A percentile compares a stretch with the other conserved stretches of the same genome.
These are phyloP conservation scores for Canavalia ensiformis DNA, from an alignment of 306 rosid genomes.

Conservation along the genomic window DNA sequence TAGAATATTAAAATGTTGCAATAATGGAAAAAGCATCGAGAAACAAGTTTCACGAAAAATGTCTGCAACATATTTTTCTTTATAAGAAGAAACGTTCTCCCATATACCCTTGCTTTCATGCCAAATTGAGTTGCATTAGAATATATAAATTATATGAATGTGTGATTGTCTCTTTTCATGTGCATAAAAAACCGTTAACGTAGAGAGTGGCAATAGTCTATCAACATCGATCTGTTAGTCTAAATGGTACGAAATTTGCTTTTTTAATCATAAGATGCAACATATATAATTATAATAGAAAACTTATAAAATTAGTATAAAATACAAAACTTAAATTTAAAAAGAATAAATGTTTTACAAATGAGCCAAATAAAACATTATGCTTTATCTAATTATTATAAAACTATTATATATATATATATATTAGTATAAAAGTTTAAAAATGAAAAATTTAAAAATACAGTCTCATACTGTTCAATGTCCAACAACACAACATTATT, in stretches of 20 bases:
- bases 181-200: too few species aligned
- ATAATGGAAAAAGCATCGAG: neutral
- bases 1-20: neutral
- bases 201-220: too few species aligned
- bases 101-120: too few species aligned
- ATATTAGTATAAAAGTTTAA: neutral
- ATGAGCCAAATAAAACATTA: neutral
- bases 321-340: neutral
- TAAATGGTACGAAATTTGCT: too few species aligned
- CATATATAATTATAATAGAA: neutral
- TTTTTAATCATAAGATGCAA: neutral
- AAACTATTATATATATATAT: neutral
- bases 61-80: neutral
- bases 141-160: too few species aligned
- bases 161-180: too few species aligned
- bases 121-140: too few species aligned
- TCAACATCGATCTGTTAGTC: too few species aligned
- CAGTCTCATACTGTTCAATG: neutral
- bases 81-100: neutral
- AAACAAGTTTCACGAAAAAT: neutral
- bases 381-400: neutral
- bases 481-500: neutral
- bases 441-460: neutral
- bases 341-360: neutral
- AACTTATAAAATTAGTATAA: neutral